phyloP scores from a whole-genome alignment of 2,329 filamentous ascomycete species.

The Aschersonia sp. region DNA sequence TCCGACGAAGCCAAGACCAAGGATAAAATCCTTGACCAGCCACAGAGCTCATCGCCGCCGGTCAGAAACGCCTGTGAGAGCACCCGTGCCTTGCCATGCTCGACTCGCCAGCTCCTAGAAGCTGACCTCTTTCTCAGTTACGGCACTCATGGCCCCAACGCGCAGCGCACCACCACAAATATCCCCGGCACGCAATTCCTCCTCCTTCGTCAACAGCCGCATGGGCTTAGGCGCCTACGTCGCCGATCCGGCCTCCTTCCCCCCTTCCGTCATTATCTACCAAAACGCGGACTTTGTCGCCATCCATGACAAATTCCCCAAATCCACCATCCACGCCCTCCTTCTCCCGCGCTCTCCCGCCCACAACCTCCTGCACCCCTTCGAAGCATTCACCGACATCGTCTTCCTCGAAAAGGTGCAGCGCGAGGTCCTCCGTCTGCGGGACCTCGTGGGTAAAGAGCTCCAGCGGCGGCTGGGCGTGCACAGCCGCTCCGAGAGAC shows the following conservation, averaged over 20 bases:
- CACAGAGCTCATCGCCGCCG: constrained; percentile 7
- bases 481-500: constrained; percentile 46
- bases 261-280: constrained; percentile 47
- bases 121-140: constrained; percentile 10
- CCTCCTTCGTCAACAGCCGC: constrained; percentile 22
- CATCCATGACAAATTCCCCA: constrained; percentile 76
- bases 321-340: constrained; percentile 71
- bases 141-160: constrained; percentile 22
- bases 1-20: constrained; percentile 25
- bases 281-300: constrained; percentile 55
- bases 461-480: constrained; percentile 54
- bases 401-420: constrained; percentile 53
- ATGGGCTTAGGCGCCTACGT: constrained; percentile 57
- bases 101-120: constrained; percentile 17
- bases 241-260: constrained; percentile 43
- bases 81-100: constrained; percentile 20
- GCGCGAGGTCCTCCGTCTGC: constrained; percentile 46
- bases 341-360: constrained; percentile 61
- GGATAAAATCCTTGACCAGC: constrained; percentile 24
- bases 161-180: constrained; percentile 13
- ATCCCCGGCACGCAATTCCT: background rate
- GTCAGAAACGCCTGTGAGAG: background rate
- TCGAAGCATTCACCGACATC: constrained; percentile 59
- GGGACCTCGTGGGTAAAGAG: constrained; percentile 55
- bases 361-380: constrained; percentile 54